A percentile compares a stretch with the other conserved stretches of the same genome.
phyloP scores from a whole-genome alignment of 495 filamentous ascomycete species.

The Podospora pseudoanserina region DNA sequence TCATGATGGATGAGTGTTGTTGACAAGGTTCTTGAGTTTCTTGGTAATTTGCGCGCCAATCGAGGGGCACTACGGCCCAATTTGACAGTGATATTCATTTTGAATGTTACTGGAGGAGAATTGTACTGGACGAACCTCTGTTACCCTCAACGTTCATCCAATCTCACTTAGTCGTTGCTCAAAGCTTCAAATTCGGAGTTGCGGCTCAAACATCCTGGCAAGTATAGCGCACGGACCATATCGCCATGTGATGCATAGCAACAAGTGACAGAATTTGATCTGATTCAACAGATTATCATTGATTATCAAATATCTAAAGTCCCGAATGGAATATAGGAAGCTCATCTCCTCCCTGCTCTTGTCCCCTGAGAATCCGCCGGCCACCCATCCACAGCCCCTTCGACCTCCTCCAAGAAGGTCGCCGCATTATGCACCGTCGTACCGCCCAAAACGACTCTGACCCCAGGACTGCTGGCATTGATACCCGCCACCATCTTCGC shows the following conservation, averaged over 20 bases:
- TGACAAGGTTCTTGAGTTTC: not conserved
- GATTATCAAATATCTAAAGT: not conserved
- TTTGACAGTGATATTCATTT: not conserved
- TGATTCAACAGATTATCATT: not conserved
- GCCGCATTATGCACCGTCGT: constrained; percentile 81
- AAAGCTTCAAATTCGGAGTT: not conserved
- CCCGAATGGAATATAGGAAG: not conserved
- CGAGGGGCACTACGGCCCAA: not conserved
- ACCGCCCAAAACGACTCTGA: constrained; percentile 82
- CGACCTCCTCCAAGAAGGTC: constrained; percentile 82
- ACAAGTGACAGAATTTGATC: not conserved
- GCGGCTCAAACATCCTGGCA: not conserved
- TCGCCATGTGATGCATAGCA: not conserved
- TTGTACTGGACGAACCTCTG: not conserved
- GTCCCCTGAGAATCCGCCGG: constrained; percentile 59
- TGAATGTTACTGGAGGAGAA: not conserved
- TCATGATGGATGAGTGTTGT: not conserved
- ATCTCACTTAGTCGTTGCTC: not conserved
- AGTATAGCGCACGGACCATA: not conserved
- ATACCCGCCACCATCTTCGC: constrained; percentile 89
- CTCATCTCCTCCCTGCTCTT: not conserved
- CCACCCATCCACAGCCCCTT: constrained; percentile 76
- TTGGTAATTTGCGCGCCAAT: not conserved
- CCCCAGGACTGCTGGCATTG: constrained; percentile 84
- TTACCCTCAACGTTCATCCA: not conserved